Conservation (phyloP, 257 asterid genomes). For the Lithospermum erythrorhizon region DNA sequence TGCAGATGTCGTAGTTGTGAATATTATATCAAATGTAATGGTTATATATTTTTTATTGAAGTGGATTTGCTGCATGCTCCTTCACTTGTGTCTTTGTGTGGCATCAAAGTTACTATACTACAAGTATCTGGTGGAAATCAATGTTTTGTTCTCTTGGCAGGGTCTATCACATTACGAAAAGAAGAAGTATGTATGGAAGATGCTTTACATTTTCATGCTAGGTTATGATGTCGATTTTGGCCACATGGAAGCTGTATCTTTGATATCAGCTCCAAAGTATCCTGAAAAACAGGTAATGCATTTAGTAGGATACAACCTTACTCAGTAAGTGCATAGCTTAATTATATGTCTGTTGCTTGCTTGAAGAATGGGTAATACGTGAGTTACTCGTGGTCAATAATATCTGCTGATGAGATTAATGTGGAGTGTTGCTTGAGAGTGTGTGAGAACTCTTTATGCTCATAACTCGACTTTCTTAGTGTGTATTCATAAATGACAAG, state of each 20-base stretch:
- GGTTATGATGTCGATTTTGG: conserved; percentile 99
- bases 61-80: neutral
- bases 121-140: neutral
- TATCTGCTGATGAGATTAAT: neutral
- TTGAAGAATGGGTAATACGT: neutral
- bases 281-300: conserved; percentile 92
- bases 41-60: too few species aligned
- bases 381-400: neutral
- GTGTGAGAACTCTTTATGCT: neutral
- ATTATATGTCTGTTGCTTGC: neutral
- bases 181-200: conserved; percentile 98
- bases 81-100: neutral
- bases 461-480: neutral
- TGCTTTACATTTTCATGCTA: conserved; percentile 96
- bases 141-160: conserved; percentile 30
- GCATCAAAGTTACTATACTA: neutral
- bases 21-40: neutral
- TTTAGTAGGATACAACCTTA: conserved; percentile 3
- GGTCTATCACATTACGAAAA: conserved; percentile 85
- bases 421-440: neutral
- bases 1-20: too few species aligned
- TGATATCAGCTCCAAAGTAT: conserved; percentile 96
- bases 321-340: neutral
- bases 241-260: conserved; percentile 99
- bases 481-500: neutral